phyloP scores from a whole-genome alignment of 805 yeast species.

The Candida stauntonica region DNA sequence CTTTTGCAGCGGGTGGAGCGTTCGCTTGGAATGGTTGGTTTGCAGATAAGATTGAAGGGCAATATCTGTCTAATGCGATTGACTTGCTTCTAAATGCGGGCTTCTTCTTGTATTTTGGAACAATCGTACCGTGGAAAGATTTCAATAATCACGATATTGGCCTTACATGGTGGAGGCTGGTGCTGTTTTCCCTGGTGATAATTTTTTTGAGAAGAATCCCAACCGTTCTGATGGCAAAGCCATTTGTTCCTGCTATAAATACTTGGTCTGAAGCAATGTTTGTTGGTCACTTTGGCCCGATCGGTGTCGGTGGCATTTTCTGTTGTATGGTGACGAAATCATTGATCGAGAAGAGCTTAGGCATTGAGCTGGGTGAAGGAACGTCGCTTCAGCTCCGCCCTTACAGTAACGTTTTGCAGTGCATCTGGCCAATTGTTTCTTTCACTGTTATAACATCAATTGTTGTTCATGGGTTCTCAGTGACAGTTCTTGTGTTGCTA shows the following conservation, averaged over 20 bases:
- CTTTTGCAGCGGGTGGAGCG: conserved; percentile 90
- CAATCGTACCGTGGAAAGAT: conserved; percentile 82
- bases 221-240: conserved; percentile 67
- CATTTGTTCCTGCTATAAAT: conserved; percentile 78
- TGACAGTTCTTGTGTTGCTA: conserved; percentile 44
- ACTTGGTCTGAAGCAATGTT: conserved; percentile 91
- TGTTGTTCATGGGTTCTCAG: conserved; percentile 88
- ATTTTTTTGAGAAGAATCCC: conserved; percentile 78
- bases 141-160: conserved; percentile 64
- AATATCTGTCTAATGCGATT: conserved; percentile 83
- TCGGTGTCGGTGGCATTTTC: conserved; percentile 90
- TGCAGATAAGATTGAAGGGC: conserved; percentile 73
- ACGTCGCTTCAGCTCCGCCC: conserved; percentile 50
- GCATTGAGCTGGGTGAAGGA: conserved; percentile 31
- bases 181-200: conserved; percentile 67
- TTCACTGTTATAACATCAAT: conserved; percentile 79
- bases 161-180: conserved; percentile 71
- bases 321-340: conserved; percentile 75
- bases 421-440: conserved; percentile 77
- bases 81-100: conserved; percentile 78
- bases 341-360: conserved; percentile 44
- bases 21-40: conserved; percentile 94
- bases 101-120: conserved; percentile 87
- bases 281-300: conserved; percentile 94
- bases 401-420: conserved; percentile 40